Evolutionary conservation across 805 yeast species (phyloP).

Genomic region (Candida ascalaphidarum): DNA sequence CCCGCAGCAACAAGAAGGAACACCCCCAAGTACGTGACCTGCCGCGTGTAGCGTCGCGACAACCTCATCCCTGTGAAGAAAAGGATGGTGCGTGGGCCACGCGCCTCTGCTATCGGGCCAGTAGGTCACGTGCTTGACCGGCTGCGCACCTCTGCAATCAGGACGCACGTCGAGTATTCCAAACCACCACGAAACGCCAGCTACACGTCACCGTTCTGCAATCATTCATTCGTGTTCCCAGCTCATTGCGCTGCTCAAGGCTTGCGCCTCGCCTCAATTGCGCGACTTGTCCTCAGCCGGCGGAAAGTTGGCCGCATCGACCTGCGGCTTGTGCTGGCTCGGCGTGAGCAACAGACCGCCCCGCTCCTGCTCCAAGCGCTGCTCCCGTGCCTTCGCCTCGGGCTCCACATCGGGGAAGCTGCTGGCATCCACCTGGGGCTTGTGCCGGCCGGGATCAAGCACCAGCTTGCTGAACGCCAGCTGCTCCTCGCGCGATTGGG

Average conservation of each 20-base stretch:
- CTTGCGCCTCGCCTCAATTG: too few species aligned
- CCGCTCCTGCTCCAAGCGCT: conserved; percentile 6
- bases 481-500: conserved; percentile 18
- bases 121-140: not conserved
- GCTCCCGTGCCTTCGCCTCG: conserved; percentile 21
- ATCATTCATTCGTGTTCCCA: too few species aligned
- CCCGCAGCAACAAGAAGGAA: conserved; percentile 10
- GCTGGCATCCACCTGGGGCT: conserved; percentile 12
- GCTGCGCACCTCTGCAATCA: not conserved
- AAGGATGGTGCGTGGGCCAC: too few species aligned
- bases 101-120: too few species aligned
- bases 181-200: conserved; percentile 16
- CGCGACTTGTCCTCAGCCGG: conserved; percentile 23
- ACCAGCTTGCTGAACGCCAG: conserved; percentile 6
- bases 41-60: conserved; percentile 24
- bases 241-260: too few species aligned
- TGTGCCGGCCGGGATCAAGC: conserved; percentile 6
- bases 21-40: conserved; percentile 11
- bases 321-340: conserved; percentile 5
- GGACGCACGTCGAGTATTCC: not conserved
- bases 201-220: too few species aligned
- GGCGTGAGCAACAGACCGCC: conserved; percentile 8
- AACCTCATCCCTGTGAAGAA: conserved; percentile 19
- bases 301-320: conserved; percentile 18
- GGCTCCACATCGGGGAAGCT: conserved; percentile 23